These are phyloP conservation scores for Botryosphaeria dothidea DNA, from an alignment of 2,329 filamentous ascomycete species.

Conservation along the genomic window DNA sequence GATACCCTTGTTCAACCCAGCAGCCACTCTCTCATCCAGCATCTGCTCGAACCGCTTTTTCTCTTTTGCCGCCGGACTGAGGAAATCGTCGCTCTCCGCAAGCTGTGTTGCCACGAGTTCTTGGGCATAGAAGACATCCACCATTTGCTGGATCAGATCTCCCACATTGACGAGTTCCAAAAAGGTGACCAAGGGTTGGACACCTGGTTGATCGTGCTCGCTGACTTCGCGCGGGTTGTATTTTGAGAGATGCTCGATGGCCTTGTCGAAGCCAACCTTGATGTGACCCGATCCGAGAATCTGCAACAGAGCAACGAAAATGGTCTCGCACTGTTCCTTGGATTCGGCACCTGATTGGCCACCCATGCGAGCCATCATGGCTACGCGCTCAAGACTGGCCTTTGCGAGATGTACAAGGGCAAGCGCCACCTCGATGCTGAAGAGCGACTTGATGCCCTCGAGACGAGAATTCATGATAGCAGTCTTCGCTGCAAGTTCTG, in stretches of 20 bases:
- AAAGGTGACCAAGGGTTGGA: constrained; percentile 91
- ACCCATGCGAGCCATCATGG: constrained; percentile 77
- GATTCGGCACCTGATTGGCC: constrained; percentile 81
- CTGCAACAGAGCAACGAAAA: constrained; percentile 82
- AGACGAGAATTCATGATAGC: constrained; percentile 93
- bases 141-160: constrained; percentile 97
- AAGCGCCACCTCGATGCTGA: constrained; percentile 93
- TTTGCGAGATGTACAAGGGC: constrained; percentile 88
- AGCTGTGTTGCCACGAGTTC: constrained; percentile 82
- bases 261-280: constrained; percentile 89
- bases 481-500: constrained; percentile 94
- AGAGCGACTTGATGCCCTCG: constrained; percentile 91
- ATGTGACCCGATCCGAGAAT: constrained; percentile 86
- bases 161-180: constrained; percentile 97
- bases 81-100: constrained; percentile 89
- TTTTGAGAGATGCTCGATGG: constrained; percentile 83
- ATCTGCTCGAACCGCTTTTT: constrained; percentile 99
- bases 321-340: constrained; percentile 81
- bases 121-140: constrained; percentile 97
- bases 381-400: constrained; percentile 79
- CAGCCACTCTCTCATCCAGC: constrained; percentile 94
- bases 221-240: constrained; percentile 87
- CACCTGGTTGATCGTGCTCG: constrained; percentile 66
- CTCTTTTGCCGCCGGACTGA: constrained; percentile 86
- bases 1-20: constrained; percentile 94